A percentile compares a stretch with the other conserved stretches of the same genome.
Evolutionary conservation across 1,139 yeast species (phyloP).

Genomic region (Protomyces macrosporus): DNA sequence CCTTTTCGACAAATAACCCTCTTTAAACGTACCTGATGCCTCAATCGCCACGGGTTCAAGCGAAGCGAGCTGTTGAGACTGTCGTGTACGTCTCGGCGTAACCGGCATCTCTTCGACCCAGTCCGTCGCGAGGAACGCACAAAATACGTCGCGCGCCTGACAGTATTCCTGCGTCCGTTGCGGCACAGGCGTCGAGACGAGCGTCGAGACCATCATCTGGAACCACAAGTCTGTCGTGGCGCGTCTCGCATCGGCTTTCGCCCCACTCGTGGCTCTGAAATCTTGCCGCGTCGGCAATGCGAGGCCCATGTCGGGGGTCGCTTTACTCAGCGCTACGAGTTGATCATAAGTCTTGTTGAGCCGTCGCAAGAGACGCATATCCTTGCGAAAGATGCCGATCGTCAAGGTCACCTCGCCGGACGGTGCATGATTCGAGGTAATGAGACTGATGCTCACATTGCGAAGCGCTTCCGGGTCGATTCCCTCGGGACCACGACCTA

Average conservation of each 20-base stretch:
- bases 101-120: constrained; percentile 61
- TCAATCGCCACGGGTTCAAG: neutral
- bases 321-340: neutral
- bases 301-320: neutral
- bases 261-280: neutral
- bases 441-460: neutral
- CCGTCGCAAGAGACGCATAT: neutral
- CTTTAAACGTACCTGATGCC: constrained; percentile 42
- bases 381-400: constrained; percentile 2
- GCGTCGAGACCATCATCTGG: neutral
- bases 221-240: constrained; percentile 40
- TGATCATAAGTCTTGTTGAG: neutral
- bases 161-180: neutral
- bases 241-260: constrained; percentile 2
- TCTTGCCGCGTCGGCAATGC: constrained; percentile 1
- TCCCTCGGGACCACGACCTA: neutral
- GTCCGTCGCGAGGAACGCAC: constrained; percentile 65
- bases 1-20: constrained; percentile 64
- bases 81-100: constrained; percentile 38
- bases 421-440: neutral
- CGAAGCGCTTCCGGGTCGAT: neutral
- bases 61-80: constrained; percentile 45
- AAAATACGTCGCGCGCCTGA: constrained; percentile 40
- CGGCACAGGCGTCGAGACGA: constrained; percentile 41
- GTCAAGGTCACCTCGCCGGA: neutral